Conservation (phyloP, 345 rosid genomes). For the Eucalyptus sp. region DNA sequence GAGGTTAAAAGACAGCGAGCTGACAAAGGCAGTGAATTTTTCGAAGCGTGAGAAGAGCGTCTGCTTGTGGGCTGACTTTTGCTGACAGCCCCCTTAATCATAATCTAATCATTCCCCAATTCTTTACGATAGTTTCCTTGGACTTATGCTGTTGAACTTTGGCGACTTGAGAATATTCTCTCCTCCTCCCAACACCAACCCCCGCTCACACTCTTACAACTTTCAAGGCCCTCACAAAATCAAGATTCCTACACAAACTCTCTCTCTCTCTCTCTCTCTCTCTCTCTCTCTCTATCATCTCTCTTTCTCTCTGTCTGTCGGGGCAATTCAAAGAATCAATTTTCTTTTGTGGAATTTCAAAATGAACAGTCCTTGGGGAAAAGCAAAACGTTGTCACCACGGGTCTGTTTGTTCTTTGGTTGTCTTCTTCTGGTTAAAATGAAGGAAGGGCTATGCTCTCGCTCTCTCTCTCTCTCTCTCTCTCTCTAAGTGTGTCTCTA, state of each 20-base stretch:
- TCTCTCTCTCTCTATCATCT: not conserved
- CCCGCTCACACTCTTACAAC: not conserved
- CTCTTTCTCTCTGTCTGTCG: not conserved
- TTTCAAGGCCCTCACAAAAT: not conserved
- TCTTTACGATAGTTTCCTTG: constrained; percentile 42
- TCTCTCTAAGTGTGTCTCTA: not conserved
- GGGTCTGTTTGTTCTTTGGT: constrained; percentile 14
- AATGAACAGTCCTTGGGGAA: not conserved
- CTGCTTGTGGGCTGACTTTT: constrained; percentile 89
- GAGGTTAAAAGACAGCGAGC: constrained; percentile 43
- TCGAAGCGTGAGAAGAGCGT: constrained; percentile 70
- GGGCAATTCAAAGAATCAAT: not conserved
- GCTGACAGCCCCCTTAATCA: constrained; percentile 49
- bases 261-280: constrained; percentile 7
- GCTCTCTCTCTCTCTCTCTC: not conserved
- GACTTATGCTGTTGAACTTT: constrained; percentile 78
- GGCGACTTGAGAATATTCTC: constrained; percentile 90
- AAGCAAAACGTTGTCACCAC: constrained; percentile 43
- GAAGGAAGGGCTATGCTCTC: not conserved
- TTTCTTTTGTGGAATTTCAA: not conserved
- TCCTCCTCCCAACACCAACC: constrained; percentile 9
- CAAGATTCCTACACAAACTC: not conserved
- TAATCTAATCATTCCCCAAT: constrained; percentile 71
- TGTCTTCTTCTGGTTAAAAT: constrained; percentile 25
- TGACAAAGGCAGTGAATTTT: constrained; percentile 90